Evolutionary conservation across 371 early-diverging fungal species (phyloP), one percentile per base, ranked within the genome.

Genomic region (Rhizopus arrhizus): DNA sequence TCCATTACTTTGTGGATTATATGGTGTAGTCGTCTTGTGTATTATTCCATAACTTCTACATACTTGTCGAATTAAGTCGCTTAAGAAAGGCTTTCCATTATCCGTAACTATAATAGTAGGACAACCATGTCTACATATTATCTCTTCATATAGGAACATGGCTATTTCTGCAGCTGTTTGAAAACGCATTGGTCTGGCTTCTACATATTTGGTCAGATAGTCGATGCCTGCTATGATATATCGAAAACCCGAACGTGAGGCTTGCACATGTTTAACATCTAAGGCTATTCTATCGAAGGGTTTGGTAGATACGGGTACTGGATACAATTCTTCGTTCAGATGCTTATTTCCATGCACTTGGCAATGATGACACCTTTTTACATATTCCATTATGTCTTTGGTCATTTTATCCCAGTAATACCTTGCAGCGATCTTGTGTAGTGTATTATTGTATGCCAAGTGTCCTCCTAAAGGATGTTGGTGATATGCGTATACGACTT

Each of bases 171-270:
- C 1, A 0, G 47, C n/a, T 8, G 9, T 47, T 16, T 47, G 47
- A 22, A 28, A 47, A 3, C 47, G 2, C 22, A 28, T 47, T n/a
- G 53, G 15, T 6, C 53, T 10, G 10, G 42, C 56, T 43, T 55
- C 56, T 5, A 43, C 28, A 9, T 33, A 42, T 43, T 55, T 55
- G 0, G 66, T 66, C 0, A 63, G 42, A n/a, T 66, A 66, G 12
- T 66, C 70, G 2, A 66, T 53, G 0, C 64, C 64, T 0, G 66
- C 70, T 8, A 70, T 28, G 0, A 70, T 52, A 41, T 70, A 70
- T 1, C 50, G 49, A 41, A 65, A 53, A 8, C 58, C 62, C 2
- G 13, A 4, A n/a, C 54, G 41, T 3, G 56, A 56, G 8, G 33
- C 1, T 16, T 13, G 11, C 4, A 55, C 56, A 15, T 56, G 56